Evolutionary conservation across 176 grass and related monocot species (phyloP).

Genomic region (Echinochloa phyllopogon): DNA sequence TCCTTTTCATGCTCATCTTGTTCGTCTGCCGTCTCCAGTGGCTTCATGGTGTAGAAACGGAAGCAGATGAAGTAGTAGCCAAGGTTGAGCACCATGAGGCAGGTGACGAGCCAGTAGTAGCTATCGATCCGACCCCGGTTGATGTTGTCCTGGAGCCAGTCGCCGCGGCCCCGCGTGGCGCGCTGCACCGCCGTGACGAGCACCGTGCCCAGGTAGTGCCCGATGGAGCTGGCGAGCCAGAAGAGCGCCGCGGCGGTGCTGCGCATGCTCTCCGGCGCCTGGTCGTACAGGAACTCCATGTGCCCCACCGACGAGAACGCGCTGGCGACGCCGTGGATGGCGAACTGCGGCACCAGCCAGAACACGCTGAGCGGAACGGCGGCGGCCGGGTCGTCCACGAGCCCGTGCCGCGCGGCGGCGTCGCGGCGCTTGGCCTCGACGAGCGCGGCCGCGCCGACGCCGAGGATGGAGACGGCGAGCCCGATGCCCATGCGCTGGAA

Average conservation of each 20-base stretch:
- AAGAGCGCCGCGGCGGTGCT: conserved; percentile 72
- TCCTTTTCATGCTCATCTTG: neutral
- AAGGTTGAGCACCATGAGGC: conserved; percentile 69
- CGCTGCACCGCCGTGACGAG: conserved; percentile 72
- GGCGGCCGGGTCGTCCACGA: conserved; percentile 38
- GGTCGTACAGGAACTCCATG: conserved; percentile 92
- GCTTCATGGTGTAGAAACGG: conserved; percentile 72
- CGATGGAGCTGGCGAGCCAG: conserved; percentile 67
- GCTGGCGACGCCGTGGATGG: conserved; percentile 63
- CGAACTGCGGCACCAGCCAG: conserved; percentile 85
- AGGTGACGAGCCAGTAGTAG: conserved; percentile 85
- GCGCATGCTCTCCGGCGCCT: conserved; percentile 89
- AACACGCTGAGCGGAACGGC: conserved; percentile 65
- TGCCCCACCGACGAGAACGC: conserved; percentile 63
- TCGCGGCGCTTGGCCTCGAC: conserved; percentile 63
- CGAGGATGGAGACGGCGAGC: conserved; percentile 54
- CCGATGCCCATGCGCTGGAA: conserved; percentile 79
- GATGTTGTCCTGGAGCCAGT: conserved; percentile 95
- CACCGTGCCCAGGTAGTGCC: conserved; percentile 70
- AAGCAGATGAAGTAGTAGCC: conserved; percentile 67
- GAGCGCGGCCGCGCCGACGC: conserved; percentile 58
- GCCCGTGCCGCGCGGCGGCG: conserved; percentile 45
- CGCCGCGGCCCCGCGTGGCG: conserved; percentile 45
- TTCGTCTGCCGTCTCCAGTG: conserved; percentile 44
- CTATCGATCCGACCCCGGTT: conserved; percentile 68